A percentile compares a stretch with the other conserved stretches of the same genome.
phyloP scores from a whole-genome alignment of 495 filamentous ascomycete species.

The Durotheca rogersii region DNA sequence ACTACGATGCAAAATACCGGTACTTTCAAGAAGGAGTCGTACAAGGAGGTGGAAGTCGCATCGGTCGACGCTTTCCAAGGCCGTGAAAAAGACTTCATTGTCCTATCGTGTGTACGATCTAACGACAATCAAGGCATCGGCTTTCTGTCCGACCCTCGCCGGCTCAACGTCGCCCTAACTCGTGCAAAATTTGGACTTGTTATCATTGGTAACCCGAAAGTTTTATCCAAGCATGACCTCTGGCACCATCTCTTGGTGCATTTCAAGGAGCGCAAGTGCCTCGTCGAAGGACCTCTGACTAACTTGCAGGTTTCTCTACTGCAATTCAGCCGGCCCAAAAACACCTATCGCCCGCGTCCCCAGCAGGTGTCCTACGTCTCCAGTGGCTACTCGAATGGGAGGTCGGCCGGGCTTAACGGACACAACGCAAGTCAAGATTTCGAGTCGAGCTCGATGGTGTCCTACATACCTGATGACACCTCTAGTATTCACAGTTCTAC shows the following conservation, averaged over 20 bases:
- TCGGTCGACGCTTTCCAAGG: slow-evolving; percentile 99
- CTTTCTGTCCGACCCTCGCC: slow-evolving; percentile 96
- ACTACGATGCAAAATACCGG: slow-evolving; percentile 98
- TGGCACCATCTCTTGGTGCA: slow-evolving; percentile 97
- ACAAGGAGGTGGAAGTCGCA: slow-evolving; percentile 98
- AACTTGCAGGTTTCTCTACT: slow-evolving; percentile 93
- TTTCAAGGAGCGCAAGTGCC: slow-evolving; percentile 95
- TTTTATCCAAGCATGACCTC: slow-evolving; percentile 93
- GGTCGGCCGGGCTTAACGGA: slow-evolving; percentile 50
- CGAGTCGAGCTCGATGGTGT: slow-evolving; percentile 82
- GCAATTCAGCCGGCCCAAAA: slow-evolving; percentile 93
- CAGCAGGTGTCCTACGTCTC: slow-evolving; percentile 64
- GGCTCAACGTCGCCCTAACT: slow-evolving; percentile 97
- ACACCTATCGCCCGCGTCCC: slow-evolving; percentile 78
- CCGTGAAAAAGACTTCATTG: slow-evolving; percentile 98
- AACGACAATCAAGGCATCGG: slow-evolving; percentile 99
- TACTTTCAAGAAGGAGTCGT: slow-evolving; percentile 95
- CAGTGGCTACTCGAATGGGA: slow-evolving; percentile 60
- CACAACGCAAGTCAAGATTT: slow-evolving; percentile 62
- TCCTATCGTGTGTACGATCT: slow-evolving; percentile 95
- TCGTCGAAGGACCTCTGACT: slow-evolving; percentile 94
- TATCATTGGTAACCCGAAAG: slow-evolving; percentile 97
- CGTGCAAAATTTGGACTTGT: slow-evolving; percentile 95
- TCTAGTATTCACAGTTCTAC: slow-evolving; percentile 94
- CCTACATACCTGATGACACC: slow-evolving; percentile 96